Base-by-base conservation (phyloP, 257 asterid genomes). In the Solanum chilense region DNA sequence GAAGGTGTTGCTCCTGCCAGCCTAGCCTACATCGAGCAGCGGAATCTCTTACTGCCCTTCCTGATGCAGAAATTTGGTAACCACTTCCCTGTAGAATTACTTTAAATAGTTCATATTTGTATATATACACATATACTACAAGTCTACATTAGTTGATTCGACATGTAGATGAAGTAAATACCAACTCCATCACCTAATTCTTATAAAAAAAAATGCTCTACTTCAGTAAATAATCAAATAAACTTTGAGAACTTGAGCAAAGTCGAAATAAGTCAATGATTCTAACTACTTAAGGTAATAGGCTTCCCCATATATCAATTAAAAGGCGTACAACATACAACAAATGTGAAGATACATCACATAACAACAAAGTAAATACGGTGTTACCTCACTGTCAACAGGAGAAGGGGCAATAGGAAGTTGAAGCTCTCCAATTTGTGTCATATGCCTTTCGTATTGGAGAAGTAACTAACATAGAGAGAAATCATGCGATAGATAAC, bases 1-100 rank as follows among this genome's bases (percentile, higher is more conserved):
- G 88, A 84, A 88, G 93, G 73, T 94, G 96, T 80, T 94, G 99
- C 56, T 84, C 93, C 88, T 92, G 97, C 98, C 99, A 97, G 45
- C 96, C 97, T 91, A 94, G 98, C 98, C 93, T 94, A 37, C 98
- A 98, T 86, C 98, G 98, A 84, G 98, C 86, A 86, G 99, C 99
- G 87, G 98, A 91, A 90, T 94, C 99, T 91, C 98, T 92, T 86
- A 95, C 89, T 87, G 93, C 96, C 90, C 98, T 94, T 88, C 96
- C 96, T 13, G 97, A 81, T 90, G 94, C 98, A 16, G 95, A 87
- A 90, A 94, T 94, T 88, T 93, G 97, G 90, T 85, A 90, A 49
- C 95, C 95, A 90, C 90, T 94, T 84, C 94, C 97, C 98, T 92
- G 86, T 47, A 88, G 76, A 87, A 42, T 52, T 86, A 74, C 52